Percentiles rank a stretch among this genome's conserved stretches.
phyloP scores from a whole-genome alignment of 306 rosid genomes.

The Gastrolobium villosum region DNA sequence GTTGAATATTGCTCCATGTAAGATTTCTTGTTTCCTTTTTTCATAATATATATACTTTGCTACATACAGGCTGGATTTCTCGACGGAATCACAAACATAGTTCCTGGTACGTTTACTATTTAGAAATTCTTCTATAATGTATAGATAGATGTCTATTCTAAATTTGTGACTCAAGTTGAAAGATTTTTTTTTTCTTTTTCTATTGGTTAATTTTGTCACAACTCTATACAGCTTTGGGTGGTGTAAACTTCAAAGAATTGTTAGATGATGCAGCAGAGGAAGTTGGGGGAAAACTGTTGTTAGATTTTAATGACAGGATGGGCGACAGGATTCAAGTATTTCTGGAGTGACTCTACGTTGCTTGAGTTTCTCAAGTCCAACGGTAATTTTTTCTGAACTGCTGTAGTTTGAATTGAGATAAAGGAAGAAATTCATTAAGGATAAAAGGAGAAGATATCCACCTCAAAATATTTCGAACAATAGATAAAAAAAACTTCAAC shows the following conservation, averaged over 20 bases:
- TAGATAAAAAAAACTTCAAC: neutral
- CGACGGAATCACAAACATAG: constrained; percentile 87
- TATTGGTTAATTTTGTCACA: constrained; percentile 25
- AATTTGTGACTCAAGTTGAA: constrained; percentile 21
- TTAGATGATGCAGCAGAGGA: constrained; percentile 83
- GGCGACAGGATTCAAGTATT: constrained; percentile 95
- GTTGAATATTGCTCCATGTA: constrained; percentile 39
- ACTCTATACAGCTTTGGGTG: constrained; percentile 77
- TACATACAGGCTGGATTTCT: constrained; percentile 90
- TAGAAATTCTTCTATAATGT: constrained; percentile 32
- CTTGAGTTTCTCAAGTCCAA: constrained; percentile 37
- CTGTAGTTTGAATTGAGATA: constrained; percentile 17
- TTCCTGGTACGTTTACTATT: constrained; percentile 80
- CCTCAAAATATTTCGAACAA: neutral
- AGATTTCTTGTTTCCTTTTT: constrained; percentile 30
- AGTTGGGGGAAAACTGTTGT: constrained; percentile 79
- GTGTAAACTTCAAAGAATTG: constrained; percentile 83
- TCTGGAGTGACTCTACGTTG: constrained; percentile 64
- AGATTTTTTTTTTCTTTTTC: constrained; percentile 31
- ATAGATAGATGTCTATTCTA: constrained; percentile 16
- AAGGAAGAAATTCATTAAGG: constrained; percentile 5
- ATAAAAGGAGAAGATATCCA: neutral
- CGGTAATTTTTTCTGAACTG: constrained; percentile 46
- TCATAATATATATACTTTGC: constrained; percentile 34
- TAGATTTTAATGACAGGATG: constrained; percentile 79